Percentiles rank a stretch among this genome's conserved stretches.
phyloP scores from a whole-genome alignment of 805 yeast genomes.

The Candida easanensis region DNA sequence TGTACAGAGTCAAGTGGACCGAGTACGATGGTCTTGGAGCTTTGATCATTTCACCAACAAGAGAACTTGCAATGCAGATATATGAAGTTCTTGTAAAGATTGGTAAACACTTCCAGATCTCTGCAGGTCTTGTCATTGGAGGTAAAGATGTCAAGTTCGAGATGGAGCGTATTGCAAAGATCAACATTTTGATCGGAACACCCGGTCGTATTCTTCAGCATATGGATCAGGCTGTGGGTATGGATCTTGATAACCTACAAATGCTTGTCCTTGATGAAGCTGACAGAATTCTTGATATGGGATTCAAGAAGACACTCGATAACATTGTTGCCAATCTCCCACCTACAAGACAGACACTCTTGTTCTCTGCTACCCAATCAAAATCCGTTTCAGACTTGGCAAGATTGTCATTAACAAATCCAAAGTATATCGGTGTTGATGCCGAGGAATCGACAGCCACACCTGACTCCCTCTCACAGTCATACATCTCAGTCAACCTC shows the following conservation, averaged over 20 bases:
- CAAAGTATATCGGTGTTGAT: conserved; percentile 81
- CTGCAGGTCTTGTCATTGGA: conserved; percentile 66
- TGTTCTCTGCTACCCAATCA: conserved; percentile 91
- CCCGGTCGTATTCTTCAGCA: conserved; percentile 90
- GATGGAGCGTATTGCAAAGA: conserved; percentile 56
- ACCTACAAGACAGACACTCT: conserved; percentile 86
- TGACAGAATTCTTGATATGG: conserved; percentile 78
- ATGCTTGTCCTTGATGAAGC: conserved; percentile 88
- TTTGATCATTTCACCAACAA: conserved; percentile 65
- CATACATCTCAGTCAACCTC: conserved; percentile 66
- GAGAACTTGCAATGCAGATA: conserved; percentile 73
- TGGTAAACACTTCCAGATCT: conserved; percentile 56
- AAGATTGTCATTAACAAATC: conserved; percentile 87
- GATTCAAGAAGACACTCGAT: conserved; percentile 69
- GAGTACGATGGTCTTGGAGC: conserved; percentile 52
- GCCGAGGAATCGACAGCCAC: conserved; percentile 65
- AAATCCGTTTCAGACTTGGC: conserved; percentile 83
- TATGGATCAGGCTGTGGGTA: conserved; percentile 57
- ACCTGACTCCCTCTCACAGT: conserved; percentile 84
- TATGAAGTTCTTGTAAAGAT: conserved; percentile 61
- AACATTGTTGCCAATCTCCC: conserved; percentile 72
- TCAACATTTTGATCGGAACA: conserved; percentile 84
- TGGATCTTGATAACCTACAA: conserved; percentile 64
- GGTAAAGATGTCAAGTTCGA: conserved; percentile 70
- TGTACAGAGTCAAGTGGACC: conserved; percentile 41